phyloP scores from a whole-genome alignment of 345 rosid genomes.

The Bruguiera parviflora region DNA sequence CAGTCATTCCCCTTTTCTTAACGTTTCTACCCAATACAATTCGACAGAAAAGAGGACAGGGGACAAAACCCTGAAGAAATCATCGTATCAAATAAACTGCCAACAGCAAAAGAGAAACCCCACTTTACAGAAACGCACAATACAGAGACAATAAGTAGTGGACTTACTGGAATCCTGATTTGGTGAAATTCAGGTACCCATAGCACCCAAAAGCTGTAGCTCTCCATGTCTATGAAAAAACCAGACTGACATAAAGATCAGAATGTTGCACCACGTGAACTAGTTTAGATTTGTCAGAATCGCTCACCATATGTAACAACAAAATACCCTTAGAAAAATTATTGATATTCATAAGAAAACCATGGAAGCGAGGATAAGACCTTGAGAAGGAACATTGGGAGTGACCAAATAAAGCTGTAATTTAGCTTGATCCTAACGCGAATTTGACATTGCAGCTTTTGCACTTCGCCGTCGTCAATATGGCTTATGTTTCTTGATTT shows the following conservation, averaged over 20 bases:
- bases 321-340: too few species aligned
- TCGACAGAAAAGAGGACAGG: too few species aligned
- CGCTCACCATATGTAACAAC: too few species aligned
- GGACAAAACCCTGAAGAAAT: background rate
- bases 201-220: conserved; percentile 64
- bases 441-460: conserved; percentile 8
- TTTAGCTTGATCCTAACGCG: background rate
- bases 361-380: conserved; percentile 15
- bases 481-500: background rate
- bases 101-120: background rate
- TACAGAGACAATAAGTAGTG: background rate
- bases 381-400: conserved; percentile 69
- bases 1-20: too few species aligned
- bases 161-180: conserved; percentile 69
- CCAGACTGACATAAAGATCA: background rate
- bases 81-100: background rate
- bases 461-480: background rate
- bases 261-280: background rate
- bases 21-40: too few species aligned
- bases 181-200: conserved; percentile 82
- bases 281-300: too few species aligned
- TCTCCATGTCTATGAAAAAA: conserved; percentile 62
- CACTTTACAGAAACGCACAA: background rate
- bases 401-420: conserved; percentile 9
- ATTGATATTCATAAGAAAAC: background rate